phyloP scores from a whole-genome alignment of 208 protist genomes.

The Leishmania gerbilli region DNA sequence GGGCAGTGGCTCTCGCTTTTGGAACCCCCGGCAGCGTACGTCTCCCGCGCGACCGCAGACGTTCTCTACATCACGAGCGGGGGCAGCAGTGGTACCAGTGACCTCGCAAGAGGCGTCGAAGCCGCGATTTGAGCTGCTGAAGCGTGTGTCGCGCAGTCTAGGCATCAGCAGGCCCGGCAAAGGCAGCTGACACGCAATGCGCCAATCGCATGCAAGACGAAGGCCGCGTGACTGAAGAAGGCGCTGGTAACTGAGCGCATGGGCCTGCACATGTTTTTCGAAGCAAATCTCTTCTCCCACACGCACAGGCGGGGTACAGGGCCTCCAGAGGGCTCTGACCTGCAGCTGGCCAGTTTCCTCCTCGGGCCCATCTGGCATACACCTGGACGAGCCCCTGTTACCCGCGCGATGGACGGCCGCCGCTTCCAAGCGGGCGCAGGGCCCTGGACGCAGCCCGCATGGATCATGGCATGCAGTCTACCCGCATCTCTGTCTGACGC shows the following conservation, averaged over 20 bases:
- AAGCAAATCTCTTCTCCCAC: background rate
- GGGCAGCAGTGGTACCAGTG: background rate
- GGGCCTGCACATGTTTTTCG: background rate
- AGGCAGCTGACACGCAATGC: background rate
- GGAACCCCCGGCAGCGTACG: background rate
- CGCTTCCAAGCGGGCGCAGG: background rate
- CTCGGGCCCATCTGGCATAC: background rate
- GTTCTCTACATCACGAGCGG: background rate
- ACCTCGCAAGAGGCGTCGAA: conserved; percentile 15
- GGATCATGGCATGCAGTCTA: background rate
- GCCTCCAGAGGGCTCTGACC: background rate
- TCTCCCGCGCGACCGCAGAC: background rate
- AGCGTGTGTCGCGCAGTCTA: conserved; percentile 15
- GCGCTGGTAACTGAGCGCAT: background rate
- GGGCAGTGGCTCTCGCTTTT: background rate
- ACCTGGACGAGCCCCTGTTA: background rate
- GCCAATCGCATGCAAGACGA: background rate
- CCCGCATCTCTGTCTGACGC: background rate
- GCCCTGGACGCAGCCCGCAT: background rate
- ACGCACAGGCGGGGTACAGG: background rate
- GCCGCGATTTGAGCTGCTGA: conserved; percentile 19
- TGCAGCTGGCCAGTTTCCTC: background rate
- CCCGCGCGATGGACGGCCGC: background rate
- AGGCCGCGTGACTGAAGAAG: background rate
- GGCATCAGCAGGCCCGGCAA: background rate